Evolutionary conservation across 176 grass and related monocot species (phyloP), one percentile per base, ranked within the genome.

Genomic region (Oryza glumipatula): DNA sequence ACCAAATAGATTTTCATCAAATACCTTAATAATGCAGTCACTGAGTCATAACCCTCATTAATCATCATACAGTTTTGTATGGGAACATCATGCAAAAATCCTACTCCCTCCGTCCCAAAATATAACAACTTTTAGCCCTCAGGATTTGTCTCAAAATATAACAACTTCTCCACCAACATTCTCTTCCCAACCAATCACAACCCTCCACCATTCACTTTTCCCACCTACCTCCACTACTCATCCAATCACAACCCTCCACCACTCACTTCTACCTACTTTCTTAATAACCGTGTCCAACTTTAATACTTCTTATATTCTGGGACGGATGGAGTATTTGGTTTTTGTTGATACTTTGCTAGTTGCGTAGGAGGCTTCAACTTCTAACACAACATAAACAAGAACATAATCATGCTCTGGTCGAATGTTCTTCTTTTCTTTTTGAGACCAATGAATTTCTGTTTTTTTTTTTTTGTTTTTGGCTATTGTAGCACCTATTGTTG

Each of bases 1-100:
- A 65, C 11, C 65, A 78, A 77, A 21, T 43, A 73, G 11, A 16
- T 72, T 88, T 43, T 83, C 67, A 16, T 88, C 66, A 19, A 65
- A 41, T 22, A 63, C 17, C 63, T 65, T 4, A 1, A 21, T 49
- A 60, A 82, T 68, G 33, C 70, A 61, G 38, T 80, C 15, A 30
- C 76, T 80, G 76, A 3, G 0, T n/a, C 32, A 43, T 74, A 52
- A 4, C 22, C 48, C 4, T 74, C 24, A 41, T n/a, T 70, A 58
- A 41, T 38, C 66, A 81, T 35, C 61, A 60, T 51, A 84, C 8
- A 24, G 47, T 46, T 56, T 68, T 32, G 54, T 67, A 35, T 58
- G 61, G 68, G 74, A 10, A 6, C 48, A 68, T 7, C 54, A 11
- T 33, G 10, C 16, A 47, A 67, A 79, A 58, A 30, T 14, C n/a